These are phyloP conservation scores for Elaeis oleifera DNA, from an alignment of 202 grass and related monocot genomes.

Conservation along the genomic window DNA sequence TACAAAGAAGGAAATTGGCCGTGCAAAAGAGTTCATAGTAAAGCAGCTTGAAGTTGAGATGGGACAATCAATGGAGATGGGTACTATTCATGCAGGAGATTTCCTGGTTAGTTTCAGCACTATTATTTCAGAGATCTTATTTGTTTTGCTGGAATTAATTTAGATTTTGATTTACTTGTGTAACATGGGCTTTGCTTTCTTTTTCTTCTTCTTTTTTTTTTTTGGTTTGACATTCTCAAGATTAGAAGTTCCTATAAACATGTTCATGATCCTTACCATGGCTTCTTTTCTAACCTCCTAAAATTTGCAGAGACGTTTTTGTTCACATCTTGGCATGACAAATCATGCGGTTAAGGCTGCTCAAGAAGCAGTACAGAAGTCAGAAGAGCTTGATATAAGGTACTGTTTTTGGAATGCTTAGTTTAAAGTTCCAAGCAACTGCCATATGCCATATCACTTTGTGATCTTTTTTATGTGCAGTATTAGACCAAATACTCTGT, in stretches of 20 bases:
- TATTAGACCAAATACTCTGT: no score
- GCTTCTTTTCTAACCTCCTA: not conserved
- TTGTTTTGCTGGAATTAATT: no score
- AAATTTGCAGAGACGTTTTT: slow-evolving; percentile 14
- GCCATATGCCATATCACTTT: no score
- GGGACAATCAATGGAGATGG: slow-evolving; percentile 30
- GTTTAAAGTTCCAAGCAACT: not conserved
- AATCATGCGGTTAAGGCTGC: slow-evolving; percentile 19
- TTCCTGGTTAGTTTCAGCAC: slow-evolving; percentile 45
- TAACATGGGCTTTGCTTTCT: no score
- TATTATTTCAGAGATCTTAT: no score
- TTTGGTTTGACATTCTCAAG: no score
- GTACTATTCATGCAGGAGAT: slow-evolving; percentile 39
- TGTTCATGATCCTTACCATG: no score
- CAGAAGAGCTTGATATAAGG: slow-evolving; percentile 21
- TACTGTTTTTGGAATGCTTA: not conserved
- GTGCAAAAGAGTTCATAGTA: slow-evolving; percentile 33
- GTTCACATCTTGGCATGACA: slow-evolving; percentile 25
- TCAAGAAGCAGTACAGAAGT: slow-evolving; percentile 19
- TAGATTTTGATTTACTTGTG: no score
- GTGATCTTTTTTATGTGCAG: no score
- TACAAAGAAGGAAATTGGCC: slow-evolving; percentile 48
- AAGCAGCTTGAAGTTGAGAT: slow-evolving; percentile 39
- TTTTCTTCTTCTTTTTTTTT: no score
- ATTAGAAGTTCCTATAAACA: no score